A percentile compares a stretch with the other conserved stretches of the same genome.
Evolutionary conservation across 2,329 filamentous ascomycete genomes (phyloP).

Genomic region (Knoxdaviesia capensis): DNA sequence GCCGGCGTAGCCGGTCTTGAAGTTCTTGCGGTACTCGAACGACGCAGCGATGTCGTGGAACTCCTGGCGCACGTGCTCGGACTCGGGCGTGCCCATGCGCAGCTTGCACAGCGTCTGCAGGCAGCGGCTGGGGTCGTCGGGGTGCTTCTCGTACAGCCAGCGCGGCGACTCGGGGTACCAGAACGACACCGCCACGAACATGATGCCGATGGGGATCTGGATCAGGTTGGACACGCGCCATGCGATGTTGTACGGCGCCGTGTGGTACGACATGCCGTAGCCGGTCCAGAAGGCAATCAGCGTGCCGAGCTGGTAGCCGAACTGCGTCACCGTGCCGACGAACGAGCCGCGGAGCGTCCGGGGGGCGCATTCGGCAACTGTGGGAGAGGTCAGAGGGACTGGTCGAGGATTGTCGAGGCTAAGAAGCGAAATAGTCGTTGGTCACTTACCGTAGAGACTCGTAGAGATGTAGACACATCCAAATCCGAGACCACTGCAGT

Average conservation of each 20-base stretch:
- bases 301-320: constrained; percentile 21
- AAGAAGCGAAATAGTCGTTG: constrained; percentile 4
- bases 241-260: constrained; percentile 18
- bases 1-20: constrained; percentile 13
- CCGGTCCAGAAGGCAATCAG: constrained; percentile 22
- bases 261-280: constrained; percentile 20
- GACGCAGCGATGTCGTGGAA: constrained; percentile 17
- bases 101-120: constrained; percentile 12
- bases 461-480: no score
- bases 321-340: constrained; percentile 18
- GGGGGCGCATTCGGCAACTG: constrained; percentile 18
- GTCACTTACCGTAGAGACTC: no score
- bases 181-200: constrained; percentile 15
- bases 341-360: constrained; percentile 17
- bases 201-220: constrained; percentile 18
- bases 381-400: background rate
- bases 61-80: constrained; percentile 13
- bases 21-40: constrained; percentile 13
- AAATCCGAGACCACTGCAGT: no score
- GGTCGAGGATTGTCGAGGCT: no score
- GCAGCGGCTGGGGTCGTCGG: constrained; percentile 12
- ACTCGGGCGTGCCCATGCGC: constrained; percentile 10
- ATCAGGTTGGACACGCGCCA: constrained; percentile 20
- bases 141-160: constrained; percentile 15
- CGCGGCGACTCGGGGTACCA: constrained; percentile 17